These are phyloP conservation scores for Ulmus americana DNA, from an alignment of 331 rosid species.

Conservation along the genomic window DNA sequence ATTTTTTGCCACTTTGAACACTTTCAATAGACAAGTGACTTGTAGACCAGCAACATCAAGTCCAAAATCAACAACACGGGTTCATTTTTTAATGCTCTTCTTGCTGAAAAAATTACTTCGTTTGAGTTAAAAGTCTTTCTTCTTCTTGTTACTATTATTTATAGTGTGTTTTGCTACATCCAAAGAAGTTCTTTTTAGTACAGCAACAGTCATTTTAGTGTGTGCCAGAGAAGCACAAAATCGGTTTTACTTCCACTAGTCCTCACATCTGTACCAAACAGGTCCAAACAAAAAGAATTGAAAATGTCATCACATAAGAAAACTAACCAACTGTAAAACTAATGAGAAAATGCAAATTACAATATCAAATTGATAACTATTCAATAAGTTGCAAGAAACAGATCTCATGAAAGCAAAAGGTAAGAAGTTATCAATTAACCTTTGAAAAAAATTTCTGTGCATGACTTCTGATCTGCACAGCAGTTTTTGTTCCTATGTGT, in stretches of 20 bases:
- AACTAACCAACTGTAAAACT: conserved; percentile 17
- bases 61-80: not conserved
- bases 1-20: not conserved
- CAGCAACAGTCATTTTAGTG: not conserved
- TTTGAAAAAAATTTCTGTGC: conserved; percentile 98
- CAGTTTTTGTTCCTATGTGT: conserved; percentile 97
- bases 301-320: not conserved
- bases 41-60: not conserved
- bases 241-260: not conserved
- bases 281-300: not conserved
- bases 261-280: not conserved
- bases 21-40: not conserved
- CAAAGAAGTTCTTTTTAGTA: not conserved
- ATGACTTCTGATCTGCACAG: conserved; percentile 99
- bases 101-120: not conserved
- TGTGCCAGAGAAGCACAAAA: not conserved
- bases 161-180: not conserved
- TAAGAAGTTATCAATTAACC: conserved; percentile 62
- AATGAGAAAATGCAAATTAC: conserved; percentile 14
- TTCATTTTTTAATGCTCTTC: not conserved
- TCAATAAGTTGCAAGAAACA: conserved; percentile 15
- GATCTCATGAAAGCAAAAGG: conserved; percentile 27
- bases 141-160: not conserved
- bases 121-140: not conserved
- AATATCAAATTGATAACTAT: conserved; percentile 5